These are phyloP conservation scores for Diaporthe sp. DNA, from an alignment of 2,329 filamentous ascomycete species.

Conservation along the genomic window DNA sequence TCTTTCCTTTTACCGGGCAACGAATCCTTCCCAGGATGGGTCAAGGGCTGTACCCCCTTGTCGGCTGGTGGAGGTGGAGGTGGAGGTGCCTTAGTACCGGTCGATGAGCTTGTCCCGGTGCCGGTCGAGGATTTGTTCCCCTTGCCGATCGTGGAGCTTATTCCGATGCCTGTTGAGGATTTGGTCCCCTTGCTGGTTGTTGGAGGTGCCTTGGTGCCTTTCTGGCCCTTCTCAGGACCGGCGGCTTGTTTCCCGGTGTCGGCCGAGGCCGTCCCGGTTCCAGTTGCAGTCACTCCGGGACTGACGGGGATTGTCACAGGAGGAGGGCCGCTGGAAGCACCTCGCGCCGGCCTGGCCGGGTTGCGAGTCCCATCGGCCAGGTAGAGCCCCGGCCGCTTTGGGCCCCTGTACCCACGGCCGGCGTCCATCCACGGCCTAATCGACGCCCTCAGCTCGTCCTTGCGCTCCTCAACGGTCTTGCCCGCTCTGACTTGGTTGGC, in stretches of 20 bases:
- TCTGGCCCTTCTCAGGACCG: not conserved
- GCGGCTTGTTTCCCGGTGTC: not conserved
- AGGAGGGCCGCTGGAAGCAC: not conserved
- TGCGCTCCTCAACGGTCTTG: not conserved
- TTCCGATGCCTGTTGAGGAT: not conserved
- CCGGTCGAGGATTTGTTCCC: not conserved
- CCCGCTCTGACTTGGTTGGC: not conserved
- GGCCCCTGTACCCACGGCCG: not conserved
- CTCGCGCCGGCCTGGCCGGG: not conserved
- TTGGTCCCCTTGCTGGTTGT: not conserved
- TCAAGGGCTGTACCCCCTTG: not conserved
- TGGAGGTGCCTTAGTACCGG: not conserved
- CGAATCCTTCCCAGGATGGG: no score
- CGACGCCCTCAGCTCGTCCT: not conserved
- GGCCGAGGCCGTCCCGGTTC: not conserved
- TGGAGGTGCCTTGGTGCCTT: not conserved
- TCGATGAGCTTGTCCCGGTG: not conserved
- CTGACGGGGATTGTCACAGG: not conserved
- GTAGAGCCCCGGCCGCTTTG: not conserved
- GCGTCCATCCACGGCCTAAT: not conserved
- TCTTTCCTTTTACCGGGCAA: no score
- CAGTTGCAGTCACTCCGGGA: not conserved
- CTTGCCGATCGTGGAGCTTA: not conserved
- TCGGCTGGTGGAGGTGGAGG: no score
- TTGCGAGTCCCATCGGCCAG: constrained; percentile 1